Percentiles rank a stretch among this genome's conserved stretches.
phyloP scores from a whole-genome alignment of 83 land plant genomes.

The Diphasiastrum complanatum region DNA sequence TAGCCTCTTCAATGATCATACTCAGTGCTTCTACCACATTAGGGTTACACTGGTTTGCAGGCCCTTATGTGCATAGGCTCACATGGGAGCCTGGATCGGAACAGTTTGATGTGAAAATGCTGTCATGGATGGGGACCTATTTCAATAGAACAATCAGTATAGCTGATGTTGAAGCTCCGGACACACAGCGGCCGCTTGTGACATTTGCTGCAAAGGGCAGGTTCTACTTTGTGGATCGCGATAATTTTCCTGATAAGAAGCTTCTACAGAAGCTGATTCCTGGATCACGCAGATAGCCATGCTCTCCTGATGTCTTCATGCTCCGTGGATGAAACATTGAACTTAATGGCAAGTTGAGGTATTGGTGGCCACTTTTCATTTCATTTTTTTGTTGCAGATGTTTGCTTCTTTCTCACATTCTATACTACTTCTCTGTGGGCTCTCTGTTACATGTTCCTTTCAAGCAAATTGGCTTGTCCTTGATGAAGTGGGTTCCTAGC shows the following conservation, averaged over 20 bases:
- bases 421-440: no score
- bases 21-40: conserved; percentile 88
- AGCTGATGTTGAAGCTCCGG: conserved; percentile 57
- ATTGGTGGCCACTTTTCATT: no score
- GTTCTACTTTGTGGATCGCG: conserved; percentile 71
- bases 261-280: conserved; percentile 65
- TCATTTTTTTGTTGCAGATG: no score
- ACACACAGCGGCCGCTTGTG: conserved; percentile 83
- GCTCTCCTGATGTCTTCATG: no score
- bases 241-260: conserved; percentile 66
- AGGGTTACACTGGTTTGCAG: conserved; percentile 89
- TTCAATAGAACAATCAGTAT: conserved; percentile 50
- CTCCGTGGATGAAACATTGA: no score
- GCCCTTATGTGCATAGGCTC: conserved; percentile 88
- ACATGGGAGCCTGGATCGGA: conserved; percentile 90
- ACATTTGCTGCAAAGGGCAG: conserved; percentile 70
- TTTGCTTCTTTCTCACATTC: no score
- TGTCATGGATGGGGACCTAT: conserved; percentile 73
- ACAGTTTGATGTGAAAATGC: conserved; percentile 68
- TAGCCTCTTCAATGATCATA: conserved; percentile 77
- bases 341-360: no score
- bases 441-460: no score
- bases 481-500: no score
- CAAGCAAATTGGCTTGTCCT: no score
- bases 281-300: no score